Conservation (phyloP, 441 rosid genomes). For the Adansonia gregorii region DNA sequence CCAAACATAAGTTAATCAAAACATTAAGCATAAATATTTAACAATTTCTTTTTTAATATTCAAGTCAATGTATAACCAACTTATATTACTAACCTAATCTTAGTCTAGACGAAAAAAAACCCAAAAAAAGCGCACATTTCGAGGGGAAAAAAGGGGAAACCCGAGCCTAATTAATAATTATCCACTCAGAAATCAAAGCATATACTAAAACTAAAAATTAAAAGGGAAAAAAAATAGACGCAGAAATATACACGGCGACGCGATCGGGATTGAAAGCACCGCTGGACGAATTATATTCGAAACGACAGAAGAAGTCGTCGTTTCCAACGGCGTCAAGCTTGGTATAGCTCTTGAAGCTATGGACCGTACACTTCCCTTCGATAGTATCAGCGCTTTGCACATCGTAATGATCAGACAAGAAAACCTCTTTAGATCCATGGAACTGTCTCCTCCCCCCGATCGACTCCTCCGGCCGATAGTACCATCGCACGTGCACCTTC, state of each 20-base stretch:
- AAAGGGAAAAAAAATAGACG: conserved; percentile 27
- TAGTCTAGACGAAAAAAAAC: not conserved
- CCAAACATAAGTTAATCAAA: not conserved
- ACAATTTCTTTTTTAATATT: not conserved
- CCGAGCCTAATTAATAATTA: not conserved
- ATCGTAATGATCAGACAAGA: conserved; percentile 87
- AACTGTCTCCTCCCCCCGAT: conserved; percentile 92
- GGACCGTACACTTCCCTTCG: conserved; percentile 92
- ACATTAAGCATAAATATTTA: not conserved
- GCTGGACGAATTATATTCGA: conserved; percentile 84
- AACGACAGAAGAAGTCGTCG: conserved; percentile 97
- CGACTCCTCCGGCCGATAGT: conserved; percentile 96
- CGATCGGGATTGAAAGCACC: conserved; percentile 91
- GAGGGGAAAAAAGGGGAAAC: not conserved
- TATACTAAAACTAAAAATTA: not conserved
- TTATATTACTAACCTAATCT: not conserved
- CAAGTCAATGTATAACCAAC: not conserved
- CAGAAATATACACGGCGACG: conserved; percentile 73
- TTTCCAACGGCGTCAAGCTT: conserved; percentile 87
- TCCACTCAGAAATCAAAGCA: not conserved
- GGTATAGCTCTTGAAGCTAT: conserved; percentile 78
- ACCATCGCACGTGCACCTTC: conserved; percentile 84
- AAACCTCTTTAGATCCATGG: conserved; percentile 94
- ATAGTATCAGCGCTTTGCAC: conserved; percentile 90
- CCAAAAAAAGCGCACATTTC: not conserved